phyloP scores from a whole-genome alignment of 768 basidiomycete species.

The Neoboletus brunneissimus region DNA sequence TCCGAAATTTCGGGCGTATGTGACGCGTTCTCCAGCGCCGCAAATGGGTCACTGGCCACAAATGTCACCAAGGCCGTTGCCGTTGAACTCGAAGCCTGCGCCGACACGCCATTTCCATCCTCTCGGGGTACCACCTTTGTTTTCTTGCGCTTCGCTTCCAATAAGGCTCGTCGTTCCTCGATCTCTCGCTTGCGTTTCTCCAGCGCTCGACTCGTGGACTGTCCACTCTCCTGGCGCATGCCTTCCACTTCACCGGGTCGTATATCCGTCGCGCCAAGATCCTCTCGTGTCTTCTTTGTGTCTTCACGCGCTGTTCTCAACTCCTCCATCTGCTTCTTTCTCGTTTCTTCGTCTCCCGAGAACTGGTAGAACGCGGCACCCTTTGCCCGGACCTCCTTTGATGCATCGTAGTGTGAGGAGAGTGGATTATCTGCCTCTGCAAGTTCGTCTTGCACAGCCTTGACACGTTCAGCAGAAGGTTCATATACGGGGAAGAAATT shows the following conservation, averaged over 20 bases:
- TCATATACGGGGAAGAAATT: constrained; percentile 87
- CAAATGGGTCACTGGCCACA: constrained; percentile 46
- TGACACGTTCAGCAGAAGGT: constrained; percentile 75
- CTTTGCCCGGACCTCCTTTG: constrained; percentile 77
- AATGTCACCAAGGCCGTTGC: not conserved
- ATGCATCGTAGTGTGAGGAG: constrained; percentile 77
- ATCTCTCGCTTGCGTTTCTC: constrained; percentile 74
- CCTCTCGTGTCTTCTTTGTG: constrained; percentile 61
- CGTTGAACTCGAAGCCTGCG: not conserved
- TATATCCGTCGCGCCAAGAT: constrained; percentile 57
- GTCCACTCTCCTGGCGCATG: constrained; percentile 46
- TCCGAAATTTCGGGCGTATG: constrained; percentile 26
- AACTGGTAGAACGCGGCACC: constrained; percentile 94
- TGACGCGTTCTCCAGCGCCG: constrained; percentile 42
- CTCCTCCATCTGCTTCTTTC: constrained; percentile 80
- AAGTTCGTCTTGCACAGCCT: constrained; percentile 66
- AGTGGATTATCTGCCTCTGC: constrained; percentile 71
- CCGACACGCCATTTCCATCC: not conserved
- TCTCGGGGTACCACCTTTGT: constrained; percentile 20
- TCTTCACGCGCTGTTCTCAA: constrained; percentile 65
- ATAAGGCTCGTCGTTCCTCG: constrained; percentile 56
- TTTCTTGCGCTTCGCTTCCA: constrained; percentile 72
- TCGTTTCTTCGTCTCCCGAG: constrained; percentile 77
- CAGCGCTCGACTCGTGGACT: constrained; percentile 45
- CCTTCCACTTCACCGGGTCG: constrained; percentile 76